These are phyloP conservation scores for Diospyros lotus DNA, from an alignment of 148 eudicot species.

Conservation along the genomic window DNA sequence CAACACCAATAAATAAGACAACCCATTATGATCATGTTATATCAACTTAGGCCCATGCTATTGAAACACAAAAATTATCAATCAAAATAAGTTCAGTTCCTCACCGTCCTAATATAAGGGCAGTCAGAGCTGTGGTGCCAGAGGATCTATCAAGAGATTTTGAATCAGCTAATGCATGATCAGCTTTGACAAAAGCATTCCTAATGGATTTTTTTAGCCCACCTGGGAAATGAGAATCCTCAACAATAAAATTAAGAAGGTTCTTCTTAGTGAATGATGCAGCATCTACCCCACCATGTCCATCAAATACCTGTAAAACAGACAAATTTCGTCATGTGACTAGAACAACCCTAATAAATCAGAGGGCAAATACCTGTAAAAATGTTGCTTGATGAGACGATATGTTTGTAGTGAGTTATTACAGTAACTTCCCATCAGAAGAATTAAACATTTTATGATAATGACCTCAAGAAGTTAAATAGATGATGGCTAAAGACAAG, in stretches of 20 bases:
- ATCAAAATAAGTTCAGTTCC: slow-evolving; percentile 8
- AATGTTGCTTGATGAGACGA: neutral
- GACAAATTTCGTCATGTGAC: slow-evolving; percentile 4
- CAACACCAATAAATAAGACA: neutral
- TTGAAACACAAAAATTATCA: neutral
- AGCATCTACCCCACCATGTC: slow-evolving; percentile 72
- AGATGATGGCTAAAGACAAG: neutral
- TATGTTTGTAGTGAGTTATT: neutral
- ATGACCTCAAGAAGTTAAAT: neutral
- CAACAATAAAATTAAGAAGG: slow-evolving; percentile 53
- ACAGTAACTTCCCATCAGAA: neutral
- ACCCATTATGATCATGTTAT: neutral
- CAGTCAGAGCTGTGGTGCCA: slow-evolving; percentile 67
- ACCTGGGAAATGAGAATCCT: slow-evolving; percentile 44
- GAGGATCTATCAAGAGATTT: slow-evolving; percentile 55
- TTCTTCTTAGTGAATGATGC: slow-evolving; percentile 48
- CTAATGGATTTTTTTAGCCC: slow-evolving; percentile 44
- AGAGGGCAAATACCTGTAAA: neutral
- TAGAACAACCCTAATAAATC: neutral
- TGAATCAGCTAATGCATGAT: slow-evolving; percentile 51
- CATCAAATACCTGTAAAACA: slow-evolving; percentile 57
- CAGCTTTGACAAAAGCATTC: slow-evolving; percentile 64
- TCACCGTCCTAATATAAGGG: slow-evolving; percentile 56
- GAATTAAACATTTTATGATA: neutral
- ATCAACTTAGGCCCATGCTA: neutral